Percentiles rank a stretch among this genome's conserved stretches.
Conservation (phyloP, 179 eudicot genomes). For the Silene coronaria region DNA sequence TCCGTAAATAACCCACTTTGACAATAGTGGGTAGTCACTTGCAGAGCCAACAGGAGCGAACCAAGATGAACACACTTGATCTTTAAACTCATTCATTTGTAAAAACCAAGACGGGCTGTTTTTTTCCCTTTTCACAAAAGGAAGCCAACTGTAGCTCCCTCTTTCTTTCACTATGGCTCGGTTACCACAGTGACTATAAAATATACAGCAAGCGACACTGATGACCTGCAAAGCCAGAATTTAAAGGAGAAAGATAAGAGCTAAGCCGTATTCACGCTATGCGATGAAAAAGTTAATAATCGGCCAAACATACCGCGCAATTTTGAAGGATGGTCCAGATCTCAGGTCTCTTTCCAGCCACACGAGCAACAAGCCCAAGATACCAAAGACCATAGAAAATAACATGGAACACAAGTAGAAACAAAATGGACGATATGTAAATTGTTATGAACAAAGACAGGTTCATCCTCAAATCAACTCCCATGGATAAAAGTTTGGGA, state of each 20-base stretch:
- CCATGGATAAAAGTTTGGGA: conserved; percentile 99
- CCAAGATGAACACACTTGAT: conserved; percentile 93
- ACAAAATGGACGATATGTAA: conserved; percentile 71
- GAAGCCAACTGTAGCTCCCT: conserved; percentile 60
- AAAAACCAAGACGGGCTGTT: conserved; percentile 73
- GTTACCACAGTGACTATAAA: conserved; percentile 98
- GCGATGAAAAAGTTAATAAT: not conserved
- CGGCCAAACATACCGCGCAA: conserved; percentile 63
- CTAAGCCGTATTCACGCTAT: not conserved
- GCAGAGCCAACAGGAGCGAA: conserved; percentile 99
- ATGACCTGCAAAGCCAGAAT: conserved; percentile 56
- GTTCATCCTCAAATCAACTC: conserved; percentile 97
- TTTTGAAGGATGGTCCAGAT: conserved; percentile 86
- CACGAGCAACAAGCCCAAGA: conserved; percentile 95
- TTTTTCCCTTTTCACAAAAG: conserved; percentile 69
- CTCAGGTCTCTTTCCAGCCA: conserved; percentile 85
- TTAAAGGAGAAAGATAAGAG: not conserved
- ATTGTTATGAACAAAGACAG: conserved; percentile 90
- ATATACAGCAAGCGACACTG: conserved; percentile 96
- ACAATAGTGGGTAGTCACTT: conserved; percentile 86
- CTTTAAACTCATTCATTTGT: conserved; percentile 77
- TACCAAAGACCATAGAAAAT: conserved; percentile 91
- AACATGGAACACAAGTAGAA: conserved; percentile 88
- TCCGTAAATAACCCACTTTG: conserved; percentile 99
- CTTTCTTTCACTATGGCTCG: conserved; percentile 67